Conservation (phyloP, 2,329 filamentous ascomycete species). For the Ophiocordyceps sinensis region DNA sequence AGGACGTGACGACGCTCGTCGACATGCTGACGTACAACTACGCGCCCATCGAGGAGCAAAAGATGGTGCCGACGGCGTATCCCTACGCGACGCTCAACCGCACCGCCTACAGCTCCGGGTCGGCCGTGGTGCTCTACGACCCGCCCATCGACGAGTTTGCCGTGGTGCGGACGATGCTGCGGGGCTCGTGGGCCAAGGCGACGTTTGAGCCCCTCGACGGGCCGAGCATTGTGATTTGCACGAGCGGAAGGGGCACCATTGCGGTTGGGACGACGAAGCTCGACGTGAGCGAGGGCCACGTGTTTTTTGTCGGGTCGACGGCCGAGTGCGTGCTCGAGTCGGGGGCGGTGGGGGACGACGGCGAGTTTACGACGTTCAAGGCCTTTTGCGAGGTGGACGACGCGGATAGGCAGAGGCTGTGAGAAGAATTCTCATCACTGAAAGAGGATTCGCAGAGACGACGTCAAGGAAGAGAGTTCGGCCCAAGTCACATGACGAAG, state of each 20-base stretch:
- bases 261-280: constrained; percentile 71
- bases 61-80: constrained; percentile 77
- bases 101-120: constrained; percentile 65
- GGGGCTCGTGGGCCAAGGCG: constrained; percentile 58
- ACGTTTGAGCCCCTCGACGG: constrained; percentile 81
- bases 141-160: constrained; percentile 95
- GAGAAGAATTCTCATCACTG: no score
- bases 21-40: constrained; percentile 91
- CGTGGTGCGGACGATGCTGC: constrained; percentile 69
- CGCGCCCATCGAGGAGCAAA: constrained; percentile 86
- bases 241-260: constrained; percentile 67
- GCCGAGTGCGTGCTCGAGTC: constrained; percentile 72
- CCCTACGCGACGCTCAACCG: constrained; percentile 73
- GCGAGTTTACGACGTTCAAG: constrained; percentile 77
- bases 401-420: constrained; percentile 16
- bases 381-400: constrained; percentile 77
- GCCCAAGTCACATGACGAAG: no score
- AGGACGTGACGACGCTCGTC: constrained; percentile 81
- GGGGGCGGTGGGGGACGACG: constrained; percentile 38
- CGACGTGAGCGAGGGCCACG: constrained; percentile 57
- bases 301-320: constrained; percentile 77
- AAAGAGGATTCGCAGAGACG: no score
- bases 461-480: no score
- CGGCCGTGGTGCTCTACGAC: constrained; percentile 66
- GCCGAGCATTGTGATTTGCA: constrained; percentile 88